A percentile compares a stretch with the other conserved stretches of the same genome.
These are phyloP conservation scores for Phytophthora tentaculata DNA, from an alignment of 352 stramenopile species.

Conservation along the genomic window DNA sequence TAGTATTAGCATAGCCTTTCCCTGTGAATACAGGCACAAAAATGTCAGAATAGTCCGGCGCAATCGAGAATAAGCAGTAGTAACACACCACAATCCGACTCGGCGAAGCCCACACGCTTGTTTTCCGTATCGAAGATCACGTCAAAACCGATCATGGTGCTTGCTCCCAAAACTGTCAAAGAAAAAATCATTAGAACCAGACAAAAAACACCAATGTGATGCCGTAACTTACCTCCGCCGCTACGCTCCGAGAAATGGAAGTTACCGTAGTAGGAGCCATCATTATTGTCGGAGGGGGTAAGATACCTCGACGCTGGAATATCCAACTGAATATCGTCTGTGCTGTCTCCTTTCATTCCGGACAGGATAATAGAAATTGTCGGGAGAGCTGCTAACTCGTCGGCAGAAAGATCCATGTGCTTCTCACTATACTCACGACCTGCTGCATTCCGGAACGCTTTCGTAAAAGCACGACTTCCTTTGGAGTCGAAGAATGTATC, in stretches of 20 bases:
- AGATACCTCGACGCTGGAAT: slow-evolving; percentile 75
- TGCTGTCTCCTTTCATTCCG: slow-evolving; percentile 49
- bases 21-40: slow-evolving; percentile 16
- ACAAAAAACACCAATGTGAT: no score
- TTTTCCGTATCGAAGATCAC: slow-evolving; percentile 87
- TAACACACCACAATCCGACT: slow-evolving; percentile 67
- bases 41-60: slow-evolving; percentile 3
- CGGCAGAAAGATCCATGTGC: slow-evolving; percentile 48
- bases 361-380: slow-evolving; percentile 73
- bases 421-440: slow-evolving; percentile 67
- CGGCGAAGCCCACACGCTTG: slow-evolving; percentile 80
- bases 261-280: slow-evolving; percentile 67
- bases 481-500: slow-evolving; percentile 80
- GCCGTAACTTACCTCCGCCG: slow-evolving; percentile 75
- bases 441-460: slow-evolving; percentile 51
- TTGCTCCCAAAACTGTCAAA: slow-evolving; percentile 74
- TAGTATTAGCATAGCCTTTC: slow-evolving; percentile 25
- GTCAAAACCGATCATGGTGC: slow-evolving; percentile 81
- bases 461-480: slow-evolving; percentile 59
- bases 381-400: slow-evolving; percentile 55
- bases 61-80: neutral
- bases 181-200: neutral
- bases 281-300: slow-evolving; percentile 54
- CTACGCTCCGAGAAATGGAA: slow-evolving; percentile 85
- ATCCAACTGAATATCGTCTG: slow-evolving; percentile 66